Evolutionary conservation across 768 basidiomycete species (phyloP).

Genomic region (Leccinellum rugosiceps): DNA sequence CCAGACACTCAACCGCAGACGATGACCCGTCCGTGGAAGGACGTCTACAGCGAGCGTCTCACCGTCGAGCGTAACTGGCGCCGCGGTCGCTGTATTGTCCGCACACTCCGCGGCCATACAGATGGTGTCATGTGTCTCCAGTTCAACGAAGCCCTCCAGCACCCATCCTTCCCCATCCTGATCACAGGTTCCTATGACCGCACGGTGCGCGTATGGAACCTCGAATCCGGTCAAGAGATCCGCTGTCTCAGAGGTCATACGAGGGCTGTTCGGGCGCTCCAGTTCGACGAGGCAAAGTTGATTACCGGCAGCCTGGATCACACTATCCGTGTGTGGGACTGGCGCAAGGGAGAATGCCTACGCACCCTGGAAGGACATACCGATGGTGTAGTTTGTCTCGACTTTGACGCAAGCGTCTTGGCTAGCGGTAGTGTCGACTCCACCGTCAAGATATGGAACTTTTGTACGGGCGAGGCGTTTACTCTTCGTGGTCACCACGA

Average conservation of each 20-base stretch:
- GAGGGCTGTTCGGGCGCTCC: slow-evolving; percentile 85
- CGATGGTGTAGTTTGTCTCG: slow-evolving; percentile 86
- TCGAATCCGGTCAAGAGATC: slow-evolving; percentile 85
- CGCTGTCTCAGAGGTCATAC: slow-evolving; percentile 87
- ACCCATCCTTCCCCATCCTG: slow-evolving; percentile 87
- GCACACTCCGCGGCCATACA: slow-evolving; percentile 87
- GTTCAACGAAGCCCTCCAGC: slow-evolving; percentile 78
- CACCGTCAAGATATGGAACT: slow-evolving; percentile 96
- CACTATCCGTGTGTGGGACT: slow-evolving; percentile 95
- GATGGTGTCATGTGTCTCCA: slow-evolving; percentile 98
- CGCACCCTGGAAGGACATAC: slow-evolving; percentile 87
- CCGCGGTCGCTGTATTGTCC: slow-evolving; percentile 81
- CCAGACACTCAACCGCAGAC: slow-evolving; percentile 30
- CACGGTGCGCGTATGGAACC: slow-evolving; percentile 93
- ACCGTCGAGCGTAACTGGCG: slow-evolving; percentile 97
- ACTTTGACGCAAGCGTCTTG: slow-evolving; percentile 88
- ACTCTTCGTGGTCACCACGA: slow-evolving; percentile 89
- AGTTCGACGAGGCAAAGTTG: slow-evolving; percentile 93
- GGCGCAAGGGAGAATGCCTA: slow-evolving; percentile 86
- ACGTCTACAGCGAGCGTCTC: slow-evolving; percentile 97
- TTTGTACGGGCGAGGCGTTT: slow-evolving; percentile 87
- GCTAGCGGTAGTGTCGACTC: slow-evolving; percentile 92
- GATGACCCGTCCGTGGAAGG: slow-evolving; percentile 92
- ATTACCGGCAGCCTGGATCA: slow-evolving; percentile 97
- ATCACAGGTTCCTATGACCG: slow-evolving; percentile 98